Base-by-base conservation (phyloP, 768 basidiomycete species). In the Cubamyces lactineus region DNA sequence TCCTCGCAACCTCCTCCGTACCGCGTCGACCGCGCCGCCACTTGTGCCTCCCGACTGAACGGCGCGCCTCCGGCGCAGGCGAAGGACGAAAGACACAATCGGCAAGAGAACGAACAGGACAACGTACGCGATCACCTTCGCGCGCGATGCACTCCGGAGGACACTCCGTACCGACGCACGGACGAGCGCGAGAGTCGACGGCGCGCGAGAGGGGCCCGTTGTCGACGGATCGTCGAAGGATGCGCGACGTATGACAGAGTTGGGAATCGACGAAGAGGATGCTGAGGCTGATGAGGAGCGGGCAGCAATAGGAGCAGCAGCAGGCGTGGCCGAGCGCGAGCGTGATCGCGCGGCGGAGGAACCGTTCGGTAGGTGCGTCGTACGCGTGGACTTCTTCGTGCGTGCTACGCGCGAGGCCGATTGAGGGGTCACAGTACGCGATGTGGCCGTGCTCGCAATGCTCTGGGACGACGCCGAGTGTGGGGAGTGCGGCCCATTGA, bases 1-100 rank as follows among this genome's bases (percentile, higher is more conserved):
- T 72, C 75, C 63, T 77, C 64, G 75, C 53, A 91, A 70, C 50
- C 85, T 77, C 64, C 80, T 77, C 67, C 86, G 79, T 24, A 88
- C 88, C 50, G 82, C 70, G 24, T 86, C 87, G 13, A 79, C 86
- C 63, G 84, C 81, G 41, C 55, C 9, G 61, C 69, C n/a, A 69
- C 48, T 21, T 39, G 54, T 7, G 40, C 46, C n/a, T 56, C 68
- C 40, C 8, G 16, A 12, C 21, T 68, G 30, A 51, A 69, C 50
- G 30, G 72, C 66, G 57, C 77, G 78, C 61, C 76, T 72, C 64
- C 82, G 78, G 24, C 82, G 77, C 38, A 84, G 66, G 40, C 86
- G 81, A n/a, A 89, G 67, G 13, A 83, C 55, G 49, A 86, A 78
- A 8, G 80, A 79, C 23, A 82, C 55, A 5, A 80, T 9, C 1